Conservation (phyloP, 306 rosid genomes). For the Elaeagnus macrophylla region DNA sequence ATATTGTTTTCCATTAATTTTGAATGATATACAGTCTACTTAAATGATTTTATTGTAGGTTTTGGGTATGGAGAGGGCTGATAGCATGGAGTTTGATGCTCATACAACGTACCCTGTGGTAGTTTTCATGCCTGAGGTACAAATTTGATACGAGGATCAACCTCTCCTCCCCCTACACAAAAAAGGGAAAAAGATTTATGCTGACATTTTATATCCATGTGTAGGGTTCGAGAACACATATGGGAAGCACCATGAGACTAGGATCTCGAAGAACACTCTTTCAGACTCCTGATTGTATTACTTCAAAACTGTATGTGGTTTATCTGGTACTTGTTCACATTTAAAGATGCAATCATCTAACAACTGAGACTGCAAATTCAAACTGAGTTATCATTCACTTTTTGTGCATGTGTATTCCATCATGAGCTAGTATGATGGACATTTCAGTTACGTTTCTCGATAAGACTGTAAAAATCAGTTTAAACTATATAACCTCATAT, state of each 20-base stretch:
- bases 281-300: slow-evolving; percentile 61
- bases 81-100: slow-evolving; percentile 74
- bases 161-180: neutral
- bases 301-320: slow-evolving; percentile 78
- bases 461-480: no score
- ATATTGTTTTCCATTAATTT: slow-evolving; percentile 14
- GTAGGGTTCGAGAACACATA: slow-evolving; percentile 92
- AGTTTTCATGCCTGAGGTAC: slow-evolving; percentile 98
- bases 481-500: no score
- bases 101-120: slow-evolving; percentile 79
- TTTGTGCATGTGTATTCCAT: neutral
- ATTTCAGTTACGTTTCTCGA: no score
- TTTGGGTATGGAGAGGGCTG: slow-evolving; percentile 79
- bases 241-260: slow-evolving; percentile 98
- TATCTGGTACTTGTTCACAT: slow-evolving; percentile 16
- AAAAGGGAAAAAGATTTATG: neutral
- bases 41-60: slow-evolving; percentile 43
- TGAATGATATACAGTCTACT: slow-evolving; percentile 6
- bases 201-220: neutral
- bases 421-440: no score
- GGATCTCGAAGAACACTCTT: slow-evolving; percentile 91
- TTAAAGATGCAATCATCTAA: neutral
- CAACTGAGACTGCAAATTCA: neutral
- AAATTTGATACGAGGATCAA: neutral
- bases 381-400: neutral